phyloP scores from a whole-genome alignment of 805 yeast genomes.

The Alloascoidea africana region DNA sequence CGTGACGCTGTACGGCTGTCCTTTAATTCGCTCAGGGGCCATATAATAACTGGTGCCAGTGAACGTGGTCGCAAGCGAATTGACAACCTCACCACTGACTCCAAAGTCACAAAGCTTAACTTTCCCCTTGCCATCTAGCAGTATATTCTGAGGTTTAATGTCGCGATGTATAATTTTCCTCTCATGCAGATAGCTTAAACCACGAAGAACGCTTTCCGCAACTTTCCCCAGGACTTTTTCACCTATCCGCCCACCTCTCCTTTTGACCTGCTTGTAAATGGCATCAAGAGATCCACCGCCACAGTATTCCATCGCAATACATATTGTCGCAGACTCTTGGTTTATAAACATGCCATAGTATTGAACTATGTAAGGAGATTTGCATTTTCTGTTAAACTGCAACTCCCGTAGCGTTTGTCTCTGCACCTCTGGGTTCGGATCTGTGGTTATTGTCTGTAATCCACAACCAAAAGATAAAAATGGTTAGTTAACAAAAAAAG shows the following conservation, averaged over 20 bases:
- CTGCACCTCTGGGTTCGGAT: slow-evolving; percentile 75
- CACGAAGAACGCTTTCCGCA: slow-evolving; percentile 73
- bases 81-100: slow-evolving; percentile 92
- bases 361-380: slow-evolving; percentile 72
- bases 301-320: slow-evolving; percentile 96
- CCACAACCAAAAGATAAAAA: neutral
- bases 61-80: slow-evolving; percentile 89
- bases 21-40: slow-evolving; percentile 97
- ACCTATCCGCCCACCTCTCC: slow-evolving; percentile 73
- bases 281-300: slow-evolving; percentile 88
- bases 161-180: slow-evolving; percentile 87
- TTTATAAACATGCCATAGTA: slow-evolving; percentile 88
- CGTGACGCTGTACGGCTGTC: slow-evolving; percentile 88
- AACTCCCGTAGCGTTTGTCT: slow-evolving; percentile 84
- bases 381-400: slow-evolving; percentile 73
- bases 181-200: slow-evolving; percentile 77
- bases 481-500: neutral
- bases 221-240: slow-evolving; percentile 87
- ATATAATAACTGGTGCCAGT: slow-evolving; percentile 96
- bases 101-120: slow-evolving; percentile 96
- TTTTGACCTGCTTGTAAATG: slow-evolving; percentile 62
- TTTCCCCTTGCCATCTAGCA: slow-evolving; percentile 61
- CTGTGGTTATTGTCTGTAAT: slow-evolving; percentile 45
- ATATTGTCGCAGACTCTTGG: slow-evolving; percentile 63
- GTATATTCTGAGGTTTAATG: slow-evolving; percentile 88